Conservation (phyloP, 2,329 filamentous ascomycete genomes). For the Trichoderma gracile region DNA sequence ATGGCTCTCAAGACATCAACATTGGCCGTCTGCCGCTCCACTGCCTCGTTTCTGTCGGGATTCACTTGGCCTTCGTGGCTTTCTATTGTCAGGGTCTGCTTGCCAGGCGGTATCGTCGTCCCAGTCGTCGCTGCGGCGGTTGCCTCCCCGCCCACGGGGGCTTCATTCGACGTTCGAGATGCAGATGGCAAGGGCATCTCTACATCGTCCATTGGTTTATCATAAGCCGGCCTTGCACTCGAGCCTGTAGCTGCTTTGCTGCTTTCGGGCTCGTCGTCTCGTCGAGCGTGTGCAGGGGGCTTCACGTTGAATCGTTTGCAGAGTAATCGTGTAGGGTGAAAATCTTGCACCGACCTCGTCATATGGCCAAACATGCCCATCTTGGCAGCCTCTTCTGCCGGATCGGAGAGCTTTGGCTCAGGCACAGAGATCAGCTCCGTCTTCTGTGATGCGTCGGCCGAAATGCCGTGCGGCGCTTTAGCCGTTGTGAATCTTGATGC, state of each 20-base stretch:
- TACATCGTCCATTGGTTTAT: slow-evolving; percentile 10
- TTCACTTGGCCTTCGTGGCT: slow-evolving; percentile 56
- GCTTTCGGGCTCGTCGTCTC: slow-evolving; percentile 46
- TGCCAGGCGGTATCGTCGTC: neutral
- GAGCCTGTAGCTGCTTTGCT: slow-evolving; percentile 16
- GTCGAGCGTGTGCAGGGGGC: slow-evolving; percentile 67
- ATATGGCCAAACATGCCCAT: slow-evolving; percentile 91
- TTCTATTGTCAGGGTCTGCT: neutral
- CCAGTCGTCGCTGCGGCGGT: neutral
- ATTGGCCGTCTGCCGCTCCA: slow-evolving; percentile 72
- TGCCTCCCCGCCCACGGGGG: neutral
- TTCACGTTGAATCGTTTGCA: slow-evolving; percentile 94
- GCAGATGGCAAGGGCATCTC: slow-evolving; percentile 7
- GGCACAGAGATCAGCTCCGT: slow-evolving; percentile 36
- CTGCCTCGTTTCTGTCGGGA: slow-evolving; percentile 64
- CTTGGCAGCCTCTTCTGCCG: slow-evolving; percentile 81
- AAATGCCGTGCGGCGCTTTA: slow-evolving; percentile 45
- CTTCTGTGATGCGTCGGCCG: slow-evolving; percentile 27
- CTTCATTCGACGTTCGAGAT: neutral
- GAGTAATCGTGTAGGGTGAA: slow-evolving; percentile 79
- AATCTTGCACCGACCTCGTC: slow-evolving; percentile 71
- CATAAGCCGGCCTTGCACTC: neutral
- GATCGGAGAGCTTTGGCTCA: slow-evolving; percentile 53
- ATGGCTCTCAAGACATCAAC: slow-evolving; percentile 89
- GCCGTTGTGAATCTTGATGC: slow-evolving; percentile 86